A percentile compares a stretch with the other conserved stretches of the same genome.
Conservation (phyloP, 331 rosid genomes). For the Arachis monticola region DNA sequence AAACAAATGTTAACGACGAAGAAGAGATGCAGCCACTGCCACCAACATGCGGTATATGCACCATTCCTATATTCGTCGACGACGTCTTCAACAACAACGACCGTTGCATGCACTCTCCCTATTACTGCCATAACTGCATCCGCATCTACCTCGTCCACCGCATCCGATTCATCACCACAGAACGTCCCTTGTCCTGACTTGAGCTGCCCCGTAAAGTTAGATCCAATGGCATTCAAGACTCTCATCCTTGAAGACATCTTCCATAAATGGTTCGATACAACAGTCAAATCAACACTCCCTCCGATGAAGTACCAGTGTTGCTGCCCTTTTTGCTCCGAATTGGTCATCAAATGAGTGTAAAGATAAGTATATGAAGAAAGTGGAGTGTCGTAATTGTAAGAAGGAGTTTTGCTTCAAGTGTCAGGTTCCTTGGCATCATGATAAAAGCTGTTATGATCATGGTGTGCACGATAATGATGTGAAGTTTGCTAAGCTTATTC, state of each 20-base stretch:
- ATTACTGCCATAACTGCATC: no score
- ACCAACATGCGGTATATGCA: no score
- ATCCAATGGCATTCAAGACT: not conserved
- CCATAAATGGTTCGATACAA: not conserved
- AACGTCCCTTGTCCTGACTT: not conserved
- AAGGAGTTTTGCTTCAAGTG: not conserved
- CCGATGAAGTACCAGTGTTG: not conserved
- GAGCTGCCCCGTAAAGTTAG: not conserved
- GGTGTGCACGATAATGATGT: no score
- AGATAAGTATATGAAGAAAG: not conserved
- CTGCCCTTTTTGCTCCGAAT: not conserved
- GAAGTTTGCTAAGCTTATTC: no score
- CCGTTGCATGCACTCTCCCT: no score
- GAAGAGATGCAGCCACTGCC: no score
- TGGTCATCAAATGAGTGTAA: not conserved
- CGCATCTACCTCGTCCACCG: no score
- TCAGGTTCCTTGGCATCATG: constrained; percentile 8
- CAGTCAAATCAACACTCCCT: not conserved
- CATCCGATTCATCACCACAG: no score
- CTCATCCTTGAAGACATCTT: not conserved
- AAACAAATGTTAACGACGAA: no score
- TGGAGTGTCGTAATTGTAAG: not conserved
- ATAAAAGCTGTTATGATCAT: not conserved
- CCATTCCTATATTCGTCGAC: no score
- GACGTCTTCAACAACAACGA: no score